phyloP scores from a whole-genome alignment of 2,329 filamentous ascomycete species.

The Aspergillus thermomutatus region DNA sequence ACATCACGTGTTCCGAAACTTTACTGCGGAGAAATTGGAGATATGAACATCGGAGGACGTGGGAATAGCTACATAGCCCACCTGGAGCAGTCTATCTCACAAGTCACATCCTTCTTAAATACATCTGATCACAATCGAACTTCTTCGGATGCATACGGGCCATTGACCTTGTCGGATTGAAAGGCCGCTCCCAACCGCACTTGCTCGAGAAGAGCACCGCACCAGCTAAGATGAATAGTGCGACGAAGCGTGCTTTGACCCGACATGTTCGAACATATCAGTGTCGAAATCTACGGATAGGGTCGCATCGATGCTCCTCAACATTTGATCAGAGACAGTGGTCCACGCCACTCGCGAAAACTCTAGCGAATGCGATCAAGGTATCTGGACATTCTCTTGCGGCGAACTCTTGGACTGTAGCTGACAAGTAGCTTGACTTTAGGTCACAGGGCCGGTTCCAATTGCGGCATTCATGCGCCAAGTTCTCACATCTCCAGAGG shows the following conservation, averaged over 20 bases:
- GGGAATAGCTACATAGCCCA: background rate
- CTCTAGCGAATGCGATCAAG: slow-evolving; percentile 79
- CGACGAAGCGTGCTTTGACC: slow-evolving; percentile 26
- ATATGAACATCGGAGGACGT: background rate
- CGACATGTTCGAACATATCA: slow-evolving; percentile 22
- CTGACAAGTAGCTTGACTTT: slow-evolving; percentile 27
- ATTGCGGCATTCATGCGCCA: slow-evolving; percentile 97
- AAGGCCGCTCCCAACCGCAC: too few species aligned
- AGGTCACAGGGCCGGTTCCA: slow-evolving; percentile 85
- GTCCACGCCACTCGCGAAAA: slow-evolving; percentile 90
- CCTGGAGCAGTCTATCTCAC: background rate
- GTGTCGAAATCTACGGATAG: slow-evolving; percentile 12
- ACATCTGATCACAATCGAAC: background rate
- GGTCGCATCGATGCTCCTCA: slow-evolving; percentile 29
- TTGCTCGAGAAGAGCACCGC: background rate
- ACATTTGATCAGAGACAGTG: slow-evolving; percentile 58
- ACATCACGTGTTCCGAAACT: slow-evolving; percentile 6
- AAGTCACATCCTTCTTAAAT: background rate
- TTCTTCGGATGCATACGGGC: background rate
- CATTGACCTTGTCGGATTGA: background rate
- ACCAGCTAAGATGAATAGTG: slow-evolving; percentile 24
- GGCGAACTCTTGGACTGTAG: background rate
- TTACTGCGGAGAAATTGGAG: background rate
- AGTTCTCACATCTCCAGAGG: slow-evolving; percentile 85
- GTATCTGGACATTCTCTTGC: slow-evolving; percentile 47